Conservation (phyloP, 1,284 basidiomycete genomes). For the Prillingera fragicola region DNA sequence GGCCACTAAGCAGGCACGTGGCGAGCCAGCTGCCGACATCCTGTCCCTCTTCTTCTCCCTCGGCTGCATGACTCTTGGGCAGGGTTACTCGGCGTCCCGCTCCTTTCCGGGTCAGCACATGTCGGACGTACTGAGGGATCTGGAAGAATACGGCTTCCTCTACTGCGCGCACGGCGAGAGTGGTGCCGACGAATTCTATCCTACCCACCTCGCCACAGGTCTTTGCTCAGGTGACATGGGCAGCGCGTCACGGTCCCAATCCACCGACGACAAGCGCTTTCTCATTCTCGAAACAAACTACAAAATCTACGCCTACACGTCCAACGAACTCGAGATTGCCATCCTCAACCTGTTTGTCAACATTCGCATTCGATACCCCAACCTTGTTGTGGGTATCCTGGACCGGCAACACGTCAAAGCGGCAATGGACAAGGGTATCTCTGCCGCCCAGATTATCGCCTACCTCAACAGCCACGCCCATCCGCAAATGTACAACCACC, state of each 20-base stretch:
- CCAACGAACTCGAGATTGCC: slow-evolving; percentile 92
- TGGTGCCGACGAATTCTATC: slow-evolving; percentile 69
- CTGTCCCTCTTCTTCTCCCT: slow-evolving; percentile 93
- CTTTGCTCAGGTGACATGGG: slow-evolving; percentile 57
- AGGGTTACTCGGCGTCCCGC: slow-evolving; percentile 85
- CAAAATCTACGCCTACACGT: slow-evolving; percentile 97
- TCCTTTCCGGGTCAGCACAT: slow-evolving; percentile 72
- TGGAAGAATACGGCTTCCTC: slow-evolving; percentile 90
- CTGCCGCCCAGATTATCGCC: slow-evolving; percentile 94
- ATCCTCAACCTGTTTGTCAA: slow-evolving; percentile 91
- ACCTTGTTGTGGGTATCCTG: slow-evolving; percentile 89
- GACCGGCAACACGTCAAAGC: slow-evolving; percentile 92
- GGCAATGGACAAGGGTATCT: slow-evolving; percentile 90
- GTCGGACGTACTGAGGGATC: slow-evolving; percentile 72
- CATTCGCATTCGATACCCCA: slow-evolving; percentile 89
- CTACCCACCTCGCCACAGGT: slow-evolving; percentile 93
- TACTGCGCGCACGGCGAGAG: slow-evolving; percentile 73
- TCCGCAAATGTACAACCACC: slow-evolving; percentile 91
- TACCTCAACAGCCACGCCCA: slow-evolving; percentile 93
- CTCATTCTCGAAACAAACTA: slow-evolving; percentile 98
- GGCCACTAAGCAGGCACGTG: slow-evolving; percentile 58
- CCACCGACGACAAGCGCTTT: slow-evolving; percentile 65
- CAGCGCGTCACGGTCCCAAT: slow-evolving; percentile 57
- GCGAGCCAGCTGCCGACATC: slow-evolving; percentile 89
- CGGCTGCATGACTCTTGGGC: slow-evolving; percentile 84